Base-by-base conservation (phyloP, 768 basidiomycete species). In the Lanmaoa pseudosensibilis region DNA sequence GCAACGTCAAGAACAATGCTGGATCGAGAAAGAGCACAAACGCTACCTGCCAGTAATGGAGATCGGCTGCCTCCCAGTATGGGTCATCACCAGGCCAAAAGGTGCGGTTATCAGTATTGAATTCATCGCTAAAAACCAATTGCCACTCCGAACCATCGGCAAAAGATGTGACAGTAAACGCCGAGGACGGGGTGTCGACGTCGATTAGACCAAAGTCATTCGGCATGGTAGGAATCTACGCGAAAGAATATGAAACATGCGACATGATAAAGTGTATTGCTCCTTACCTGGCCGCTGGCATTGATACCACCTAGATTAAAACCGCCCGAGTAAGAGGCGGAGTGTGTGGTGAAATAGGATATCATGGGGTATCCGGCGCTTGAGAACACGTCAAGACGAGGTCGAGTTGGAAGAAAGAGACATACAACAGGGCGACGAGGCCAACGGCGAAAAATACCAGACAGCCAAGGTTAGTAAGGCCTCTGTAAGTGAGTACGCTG, bases 111-210 rank as follows among this genome's bases (percentile, higher is more conserved):
- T 88, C 85, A 9, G 74, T 75, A 56, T 95, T 86, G 73, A 95
- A 95, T 71, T 95, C 94, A 71, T 95, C 93, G 39, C 89, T 91
- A 70, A 92, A 94, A 4, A 93, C 85, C 13, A 96, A 79, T 54
- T 86, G 83, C 70, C 61, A 80, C 50, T 80, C 72, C 11, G 75
- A 74, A 23, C 86, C 80, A 62, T 86, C 78, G 19, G 69, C 64
- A 61, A 80, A 85, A 5, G 84, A 83, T 7, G 70, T 63, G 37
- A 77, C 78, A 13, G 82, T 81, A 68, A 83, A 76, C n/a, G 77
- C 80, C 40, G 78, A 69, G 60, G 75, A 59, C 1, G 91, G 91
- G 4, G 94, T 96, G 30, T 90, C 83, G 30, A 78, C 62, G 70
- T 94, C 92, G 60, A 94, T 88, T 32, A 93, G 72, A 15, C 84